Percentiles rank a stretch among this genome's conserved stretches.
These are phyloP conservation scores for Aspergillus carbonarius DNA, from an alignment of 2,329 filamentous ascomycete species.

Conservation along the genomic window DNA sequence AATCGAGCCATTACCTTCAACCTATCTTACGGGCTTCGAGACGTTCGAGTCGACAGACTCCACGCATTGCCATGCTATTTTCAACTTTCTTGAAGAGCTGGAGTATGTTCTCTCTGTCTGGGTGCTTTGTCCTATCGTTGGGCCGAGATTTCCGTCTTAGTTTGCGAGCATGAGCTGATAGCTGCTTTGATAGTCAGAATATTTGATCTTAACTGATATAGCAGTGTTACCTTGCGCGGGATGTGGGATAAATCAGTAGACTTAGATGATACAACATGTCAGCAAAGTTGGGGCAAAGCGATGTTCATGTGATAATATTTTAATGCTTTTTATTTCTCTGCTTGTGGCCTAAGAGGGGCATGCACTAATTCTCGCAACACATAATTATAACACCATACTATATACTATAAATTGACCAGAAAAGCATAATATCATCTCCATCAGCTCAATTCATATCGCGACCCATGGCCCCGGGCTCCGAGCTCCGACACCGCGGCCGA, in stretches of 20 bases:
- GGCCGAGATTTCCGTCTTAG: neutral
- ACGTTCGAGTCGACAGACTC: neutral
- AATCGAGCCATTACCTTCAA: neutral
- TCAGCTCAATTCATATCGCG: neutral
- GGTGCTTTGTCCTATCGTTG: neutral
- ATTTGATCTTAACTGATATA: neutral
- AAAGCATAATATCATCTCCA: neutral
- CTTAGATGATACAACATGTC: no score
- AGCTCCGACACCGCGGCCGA: neutral
- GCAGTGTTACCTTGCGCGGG: no score
- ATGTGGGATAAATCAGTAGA: no score
- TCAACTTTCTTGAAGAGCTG: neutral
- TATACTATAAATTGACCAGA: neutral
- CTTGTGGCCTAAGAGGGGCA: no score
- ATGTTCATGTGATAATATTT: no score
- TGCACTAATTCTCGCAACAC: neutral
- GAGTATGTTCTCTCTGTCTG: neutral
- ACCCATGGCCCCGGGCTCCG: neutral
- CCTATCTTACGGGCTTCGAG: neutral
- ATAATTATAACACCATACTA: neutral
- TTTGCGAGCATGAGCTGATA: neutral
- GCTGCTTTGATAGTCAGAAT: neutral
- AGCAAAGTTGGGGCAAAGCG: no score
- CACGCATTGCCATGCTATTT: neutral
- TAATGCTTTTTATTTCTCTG: no score